phyloP scores from a whole-genome alignment of 139 green algal species.

The Mesotaenium endlicherianum region DNA sequence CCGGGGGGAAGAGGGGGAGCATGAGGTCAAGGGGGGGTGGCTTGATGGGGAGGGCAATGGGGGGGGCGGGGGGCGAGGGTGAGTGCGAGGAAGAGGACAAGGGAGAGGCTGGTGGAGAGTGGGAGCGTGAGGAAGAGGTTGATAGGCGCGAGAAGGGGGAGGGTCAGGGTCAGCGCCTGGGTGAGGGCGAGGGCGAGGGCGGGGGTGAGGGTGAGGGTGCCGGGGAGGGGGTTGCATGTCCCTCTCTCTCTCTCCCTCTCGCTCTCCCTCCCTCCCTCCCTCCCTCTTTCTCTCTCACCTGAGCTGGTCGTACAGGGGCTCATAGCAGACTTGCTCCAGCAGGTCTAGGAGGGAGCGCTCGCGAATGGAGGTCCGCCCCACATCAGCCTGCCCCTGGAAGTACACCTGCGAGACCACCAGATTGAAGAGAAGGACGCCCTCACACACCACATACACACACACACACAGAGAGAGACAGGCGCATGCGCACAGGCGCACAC shows the following conservation, averaged over 20 bases:
- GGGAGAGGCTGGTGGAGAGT: not conserved
- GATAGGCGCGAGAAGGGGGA: no score
- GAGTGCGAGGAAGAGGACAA: not conserved
- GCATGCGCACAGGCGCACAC: no score
- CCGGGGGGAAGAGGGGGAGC: conserved; percentile 62
- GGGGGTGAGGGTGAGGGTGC: not conserved
- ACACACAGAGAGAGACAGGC: no score
- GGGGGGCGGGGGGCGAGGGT: not conserved
- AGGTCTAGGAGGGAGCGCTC: conserved; percentile 66
- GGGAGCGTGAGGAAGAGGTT: not conserved
- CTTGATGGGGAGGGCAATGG: not conserved
- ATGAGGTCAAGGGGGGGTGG: conserved; percentile 73
- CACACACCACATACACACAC: no score
- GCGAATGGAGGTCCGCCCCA: conserved; percentile 11
- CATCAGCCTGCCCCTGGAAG: conserved; percentile 27
- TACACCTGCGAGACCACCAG: conserved; percentile 30
- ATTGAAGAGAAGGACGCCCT: no score
- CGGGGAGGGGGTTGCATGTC: not conserved
- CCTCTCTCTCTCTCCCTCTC: not conserved
- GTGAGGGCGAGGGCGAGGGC: not conserved
- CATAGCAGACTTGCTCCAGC: conserved; percentile 61
- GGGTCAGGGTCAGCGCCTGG: not conserved
- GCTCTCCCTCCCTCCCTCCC: not conserved
- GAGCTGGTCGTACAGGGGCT: conserved; percentile 39
- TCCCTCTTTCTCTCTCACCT: conserved; percentile 8